Evolutionary conservation across 2,329 filamentous ascomycete species (phyloP).

Genomic region (Xylariaceae sp.): DNA sequence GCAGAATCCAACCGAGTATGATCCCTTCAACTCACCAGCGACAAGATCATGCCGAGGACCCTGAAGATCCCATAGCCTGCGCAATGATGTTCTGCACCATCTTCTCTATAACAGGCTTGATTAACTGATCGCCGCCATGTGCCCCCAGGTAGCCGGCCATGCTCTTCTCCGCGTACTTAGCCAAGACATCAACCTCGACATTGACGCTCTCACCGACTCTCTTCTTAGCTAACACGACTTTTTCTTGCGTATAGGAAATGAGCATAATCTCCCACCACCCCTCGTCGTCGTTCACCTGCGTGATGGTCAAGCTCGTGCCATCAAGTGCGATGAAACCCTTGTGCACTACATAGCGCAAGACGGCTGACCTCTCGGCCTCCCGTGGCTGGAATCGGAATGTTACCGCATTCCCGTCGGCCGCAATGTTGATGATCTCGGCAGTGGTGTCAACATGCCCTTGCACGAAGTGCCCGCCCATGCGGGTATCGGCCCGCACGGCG

Average conservation of each 20-base stretch:
- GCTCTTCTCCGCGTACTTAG: conserved; percentile 86
- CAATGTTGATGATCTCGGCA: conserved; percentile 68
- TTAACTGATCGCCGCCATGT: conserved; percentile 44
- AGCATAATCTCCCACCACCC: conserved; percentile 97
- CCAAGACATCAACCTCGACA: conserved; percentile 85
- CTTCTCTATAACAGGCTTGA: conserved; percentile 61
- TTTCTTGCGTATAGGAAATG: conserved; percentile 93
- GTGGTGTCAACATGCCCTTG: conserved; percentile 95
- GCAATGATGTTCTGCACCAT: conserved; percentile 73
- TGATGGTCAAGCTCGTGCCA: conserved; percentile 90
- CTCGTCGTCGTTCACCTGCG: conserved; percentile 72
- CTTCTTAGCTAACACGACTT: conserved; percentile 79
- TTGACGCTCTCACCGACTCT: conserved; percentile 78
- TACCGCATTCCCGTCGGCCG: conserved; percentile 82
- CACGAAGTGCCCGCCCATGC: conserved; percentile 97
- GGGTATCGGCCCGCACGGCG: conserved; percentile 82
- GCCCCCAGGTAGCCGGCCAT: conserved; percentile 68
- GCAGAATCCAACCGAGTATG: no score
- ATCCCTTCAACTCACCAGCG: background rate
- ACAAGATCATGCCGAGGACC: background rate
- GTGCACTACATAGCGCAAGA: conserved; percentile 86
- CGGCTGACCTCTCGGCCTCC: conserved; percentile 23
- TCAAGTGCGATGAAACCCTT: conserved; percentile 96
- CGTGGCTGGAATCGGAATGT: conserved; percentile 78
- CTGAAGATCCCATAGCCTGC: conserved; percentile 42